These are phyloP conservation scores for Alternaria arbusti DNA, from an alignment of 2,329 filamentous ascomycete genomes.

Conservation along the genomic window DNA sequence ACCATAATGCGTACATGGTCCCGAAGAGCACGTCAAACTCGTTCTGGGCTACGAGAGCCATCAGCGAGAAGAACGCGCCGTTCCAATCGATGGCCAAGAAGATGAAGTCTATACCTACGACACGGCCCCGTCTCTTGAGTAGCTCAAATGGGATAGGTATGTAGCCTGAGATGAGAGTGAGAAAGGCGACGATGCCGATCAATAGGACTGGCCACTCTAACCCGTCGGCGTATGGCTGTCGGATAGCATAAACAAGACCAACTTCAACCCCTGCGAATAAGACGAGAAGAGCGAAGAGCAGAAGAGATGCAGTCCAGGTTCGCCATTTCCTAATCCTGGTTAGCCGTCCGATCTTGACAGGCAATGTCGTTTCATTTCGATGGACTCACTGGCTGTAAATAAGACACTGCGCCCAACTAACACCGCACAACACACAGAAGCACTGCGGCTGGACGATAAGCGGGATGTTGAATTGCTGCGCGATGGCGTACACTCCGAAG, in stretches of 20 bases:
- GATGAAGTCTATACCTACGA: slow-evolving; percentile 63
- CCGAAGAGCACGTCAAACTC: slow-evolving; percentile 66
- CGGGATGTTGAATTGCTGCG: slow-evolving; percentile 53
- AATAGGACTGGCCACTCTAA: slow-evolving; percentile 58
- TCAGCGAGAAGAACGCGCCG: slow-evolving; percentile 67
- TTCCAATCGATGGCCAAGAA: slow-evolving; percentile 65
- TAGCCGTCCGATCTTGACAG: background rate
- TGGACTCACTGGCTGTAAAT: slow-evolving; percentile 53
- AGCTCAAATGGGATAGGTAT: slow-evolving; percentile 66
- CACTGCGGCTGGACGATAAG: slow-evolving; percentile 57
- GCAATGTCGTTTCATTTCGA: background rate
- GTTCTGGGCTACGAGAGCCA: slow-evolving; percentile 64
- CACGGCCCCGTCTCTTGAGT: slow-evolving; percentile 64
- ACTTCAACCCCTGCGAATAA: slow-evolving; percentile 60
- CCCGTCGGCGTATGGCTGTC: slow-evolving; percentile 59
- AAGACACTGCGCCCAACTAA: slow-evolving; percentile 58
- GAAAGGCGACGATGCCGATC: slow-evolving; percentile 62
- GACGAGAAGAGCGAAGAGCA: slow-evolving; percentile 28
- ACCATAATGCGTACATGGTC: slow-evolving; percentile 62
- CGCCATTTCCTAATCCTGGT: slow-evolving; percentile 45
- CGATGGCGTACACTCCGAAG: slow-evolving; percentile 65
- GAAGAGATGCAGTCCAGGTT: slow-evolving; percentile 36
- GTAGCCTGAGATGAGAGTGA: slow-evolving; percentile 61
- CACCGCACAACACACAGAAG: slow-evolving; percentile 53
- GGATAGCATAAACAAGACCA: slow-evolving; percentile 61